phyloP scores from a whole-genome alignment of 257 asterid genomes.

The Forsythia viridissima region DNA sequence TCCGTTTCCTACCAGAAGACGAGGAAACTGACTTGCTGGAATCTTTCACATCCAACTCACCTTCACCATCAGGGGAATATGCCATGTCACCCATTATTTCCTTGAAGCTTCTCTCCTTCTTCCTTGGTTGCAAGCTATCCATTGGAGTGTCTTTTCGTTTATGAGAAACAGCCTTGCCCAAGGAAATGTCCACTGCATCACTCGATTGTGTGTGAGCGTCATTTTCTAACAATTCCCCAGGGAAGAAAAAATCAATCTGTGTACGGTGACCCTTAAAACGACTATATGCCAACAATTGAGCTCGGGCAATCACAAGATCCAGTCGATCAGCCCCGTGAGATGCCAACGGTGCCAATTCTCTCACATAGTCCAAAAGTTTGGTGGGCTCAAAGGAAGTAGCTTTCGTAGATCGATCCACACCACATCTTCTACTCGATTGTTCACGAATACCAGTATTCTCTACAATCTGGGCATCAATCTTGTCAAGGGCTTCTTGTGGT shows the following conservation, averaged over 20 bases:
- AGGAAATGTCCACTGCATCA: slow-evolving; percentile 23
- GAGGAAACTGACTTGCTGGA: slow-evolving; percentile 27
- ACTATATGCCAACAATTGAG: slow-evolving; percentile 72
- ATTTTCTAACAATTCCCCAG: slow-evolving; percentile 54
- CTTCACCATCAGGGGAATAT: slow-evolving; percentile 54
- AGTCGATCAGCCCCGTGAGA: slow-evolving; percentile 53
- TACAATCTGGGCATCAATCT: slow-evolving; percentile 63
- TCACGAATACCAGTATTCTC: slow-evolving; percentile 85
- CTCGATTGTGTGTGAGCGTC: slow-evolving; percentile 31
- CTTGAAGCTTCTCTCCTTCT: slow-evolving; percentile 65
- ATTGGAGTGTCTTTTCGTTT: slow-evolving; percentile 45
- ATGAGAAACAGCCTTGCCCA: slow-evolving; percentile 28
- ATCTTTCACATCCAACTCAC: slow-evolving; percentile 41
- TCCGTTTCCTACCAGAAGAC: slow-evolving; percentile 54
- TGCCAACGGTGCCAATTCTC: slow-evolving; percentile 58
- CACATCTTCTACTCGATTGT: slow-evolving; percentile 70
- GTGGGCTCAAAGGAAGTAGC: slow-evolving; percentile 66
- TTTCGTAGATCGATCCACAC: slow-evolving; percentile 61
- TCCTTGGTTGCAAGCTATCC: slow-evolving; percentile 48
- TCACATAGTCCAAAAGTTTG: slow-evolving; percentile 60
- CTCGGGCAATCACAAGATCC: slow-evolving; percentile 64
- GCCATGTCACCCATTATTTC: slow-evolving; percentile 56
- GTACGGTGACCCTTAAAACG: slow-evolving; percentile 62
- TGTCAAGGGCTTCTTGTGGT: slow-evolving; percentile 46
- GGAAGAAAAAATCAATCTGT: slow-evolving; percentile 41